Evolutionary conservation across 202 grass and related monocot species (phyloP), one percentile per base, ranked within the genome.

Genomic region (Eragrostis tef): DNA sequence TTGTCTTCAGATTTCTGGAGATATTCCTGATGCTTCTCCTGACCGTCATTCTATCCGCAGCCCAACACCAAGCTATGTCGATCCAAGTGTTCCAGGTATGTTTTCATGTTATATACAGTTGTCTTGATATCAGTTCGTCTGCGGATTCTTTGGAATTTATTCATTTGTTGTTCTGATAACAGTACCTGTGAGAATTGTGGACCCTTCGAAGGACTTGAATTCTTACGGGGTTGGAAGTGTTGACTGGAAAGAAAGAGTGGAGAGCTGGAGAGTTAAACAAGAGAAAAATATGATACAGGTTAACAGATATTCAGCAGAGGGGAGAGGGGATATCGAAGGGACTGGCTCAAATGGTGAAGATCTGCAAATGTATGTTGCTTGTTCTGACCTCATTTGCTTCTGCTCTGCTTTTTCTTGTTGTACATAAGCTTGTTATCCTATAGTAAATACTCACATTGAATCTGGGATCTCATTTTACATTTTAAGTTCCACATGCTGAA

Each of bases 201-300:
- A 98, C 80, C 94, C 94, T 29, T 93, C 88, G 6, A 98, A 94
- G 79, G 94, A 98, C 68, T 87, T 98, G 82, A 93, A 94, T 84
- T 93, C 95, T 50, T 98, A 98, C 41, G 95, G 95, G 22, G 79
- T 98, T 72, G 86, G 71, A 25, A 94, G 47, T 65, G 90, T 98
- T 88, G 95, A 98, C 68, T 98, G 95, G 95, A 94, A 98, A 83
- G 95, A 98, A 89, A 91, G 95, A 91, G 90, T 98, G 12, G 92
- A 94, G 73, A 90, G 95, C 86, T 98, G 95, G 95, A 93, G 90
- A 74, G 83, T 90, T 53, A 98, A 91, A 76, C 92, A 98, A 73
- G 95, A 98, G 54, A 98, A 94, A 88, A 93, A 75, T 80, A 91
- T 94, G 77, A 85, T 94, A 74, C 95, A 98, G 46, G 90, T 94